phyloP scores from a whole-genome alignment of 2,329 filamentous ascomycete species.

The Boeremia exigua region DNA sequence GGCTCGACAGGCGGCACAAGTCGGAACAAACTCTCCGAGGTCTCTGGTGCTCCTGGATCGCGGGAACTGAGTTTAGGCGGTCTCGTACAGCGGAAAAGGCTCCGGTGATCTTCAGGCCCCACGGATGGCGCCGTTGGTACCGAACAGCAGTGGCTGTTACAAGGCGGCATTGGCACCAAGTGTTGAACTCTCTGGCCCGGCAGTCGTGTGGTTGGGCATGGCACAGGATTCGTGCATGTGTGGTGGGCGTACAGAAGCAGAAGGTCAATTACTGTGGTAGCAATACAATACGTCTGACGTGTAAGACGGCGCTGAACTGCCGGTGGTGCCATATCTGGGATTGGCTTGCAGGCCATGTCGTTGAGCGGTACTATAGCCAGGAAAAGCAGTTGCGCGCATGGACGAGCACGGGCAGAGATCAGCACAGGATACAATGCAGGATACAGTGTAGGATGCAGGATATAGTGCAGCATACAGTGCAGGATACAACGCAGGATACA shows the following conservation, averaged over 20 bases:
- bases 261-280: no score
- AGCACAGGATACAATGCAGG: no score
- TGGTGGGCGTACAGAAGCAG: background rate
- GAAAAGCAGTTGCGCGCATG: no score
- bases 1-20: background rate
- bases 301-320: no score
- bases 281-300: no score
- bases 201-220: background rate
- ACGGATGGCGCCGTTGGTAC: constrained; percentile 10
- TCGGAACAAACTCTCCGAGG: background rate
- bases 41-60: background rate
- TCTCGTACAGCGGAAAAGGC: background rate
- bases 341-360: no score
- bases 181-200: background rate
- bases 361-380: no score
- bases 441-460: no score
- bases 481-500: no score
- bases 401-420: no score
- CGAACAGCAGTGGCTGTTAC: background rate
- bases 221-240: background rate
- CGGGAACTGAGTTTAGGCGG: background rate
- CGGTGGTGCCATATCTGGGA: no score
- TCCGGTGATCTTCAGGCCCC: constrained; percentile 8
- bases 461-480: no score
- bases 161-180: constrained; percentile 5